Conservation (phyloP, 148 eudicot species). For the Rhododendron griersonianum region DNA sequence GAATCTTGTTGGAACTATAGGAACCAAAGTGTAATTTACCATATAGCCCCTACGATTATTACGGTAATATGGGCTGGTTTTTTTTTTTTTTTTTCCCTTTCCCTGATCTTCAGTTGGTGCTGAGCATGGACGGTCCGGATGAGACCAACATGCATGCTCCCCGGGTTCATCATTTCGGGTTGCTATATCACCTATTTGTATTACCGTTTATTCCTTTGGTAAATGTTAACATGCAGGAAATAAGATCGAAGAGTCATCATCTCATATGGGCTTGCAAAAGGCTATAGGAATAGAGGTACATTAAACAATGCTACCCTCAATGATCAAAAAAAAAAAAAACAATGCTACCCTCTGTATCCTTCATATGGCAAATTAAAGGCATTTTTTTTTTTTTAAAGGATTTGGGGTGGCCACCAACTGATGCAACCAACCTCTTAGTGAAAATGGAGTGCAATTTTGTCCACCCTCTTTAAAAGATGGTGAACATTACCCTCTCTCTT, state of each 20-base stretch:
- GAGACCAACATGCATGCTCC: too few relatives aligned
- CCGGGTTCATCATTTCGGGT: too few relatives aligned
- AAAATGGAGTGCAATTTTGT: too few relatives aligned
- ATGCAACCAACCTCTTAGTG: not conserved
- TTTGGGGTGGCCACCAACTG: not conserved
- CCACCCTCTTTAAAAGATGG: too few relatives aligned
- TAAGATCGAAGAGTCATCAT: slow-evolving; percentile 17
- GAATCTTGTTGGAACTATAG: not conserved
- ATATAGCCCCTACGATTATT: not conserved
- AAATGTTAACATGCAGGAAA: slow-evolving; percentile 11
- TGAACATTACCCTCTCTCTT: too few relatives aligned
- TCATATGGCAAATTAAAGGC: not conserved
- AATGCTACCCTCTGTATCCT: not conserved
- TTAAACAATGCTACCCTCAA: not conserved
- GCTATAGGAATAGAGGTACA: slow-evolving; percentile 1
- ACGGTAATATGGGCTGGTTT: not conserved
- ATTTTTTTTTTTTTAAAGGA: not conserved
- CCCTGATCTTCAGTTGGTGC: not conserved
- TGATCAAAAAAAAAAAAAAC: too few relatives aligned
- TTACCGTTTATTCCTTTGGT: too few relatives aligned
- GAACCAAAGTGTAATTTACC: not conserved
- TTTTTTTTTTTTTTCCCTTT: too few relatives aligned
- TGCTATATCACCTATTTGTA: too few relatives aligned
- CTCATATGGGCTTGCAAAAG: slow-evolving; percentile 13
- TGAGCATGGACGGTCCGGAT: not conserved